Evolutionary conservation across 2,329 filamentous ascomycete species (phyloP), one percentile per base, ranked within the genome.

Genomic region (Botrytis paeoniae): DNA sequence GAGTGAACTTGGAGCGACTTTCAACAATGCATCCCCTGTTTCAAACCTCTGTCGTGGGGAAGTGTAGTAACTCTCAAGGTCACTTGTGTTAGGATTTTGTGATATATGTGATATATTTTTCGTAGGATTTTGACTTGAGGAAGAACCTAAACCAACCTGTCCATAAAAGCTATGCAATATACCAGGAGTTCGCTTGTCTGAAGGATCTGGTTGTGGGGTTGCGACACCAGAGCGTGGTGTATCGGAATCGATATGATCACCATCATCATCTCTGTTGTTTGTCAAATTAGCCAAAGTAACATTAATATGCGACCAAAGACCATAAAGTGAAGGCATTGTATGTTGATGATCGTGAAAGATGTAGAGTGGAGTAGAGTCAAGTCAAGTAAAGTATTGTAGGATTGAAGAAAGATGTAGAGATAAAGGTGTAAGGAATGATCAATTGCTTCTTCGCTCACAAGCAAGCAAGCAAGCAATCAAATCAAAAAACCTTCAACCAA

Each of bases 91-190:
- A 75, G 77, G 75, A 41, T 51, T 29, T 29, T 51, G 64, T 66
- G 64, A 39, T 68, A 22, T 41, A 32, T 72, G 78, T 80, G 71
- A 81, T 78, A 77, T 78, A 75, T 74, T 76, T 77, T 75, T 77
- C 78, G 76, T 75, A 66, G 77, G 74, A 78, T 72, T 74, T 72
- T 68, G 43, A 72, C 37, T 37, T 80, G 76, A 77, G 87, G 88
- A 88, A 90, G 91, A 89, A 86, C 89, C 89, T 87, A 89, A 89
- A 98, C 96, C 91, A 97, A 99, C 96, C 95, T 99, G 96, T 86
- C 92, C 92, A 89, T 98, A 97, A 88, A 96, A 98, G 87, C 92
- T 97, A 83, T 91, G 89, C 88, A 96, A 92, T 86, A 98, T 97
- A 82, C 94, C 93, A 78, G 96, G 96, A 82, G 97, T 87, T 84